Evolutionary conservation across 768 basidiomycete genomes (phyloP).

Genomic region (Leccinum uliginosum): DNA sequence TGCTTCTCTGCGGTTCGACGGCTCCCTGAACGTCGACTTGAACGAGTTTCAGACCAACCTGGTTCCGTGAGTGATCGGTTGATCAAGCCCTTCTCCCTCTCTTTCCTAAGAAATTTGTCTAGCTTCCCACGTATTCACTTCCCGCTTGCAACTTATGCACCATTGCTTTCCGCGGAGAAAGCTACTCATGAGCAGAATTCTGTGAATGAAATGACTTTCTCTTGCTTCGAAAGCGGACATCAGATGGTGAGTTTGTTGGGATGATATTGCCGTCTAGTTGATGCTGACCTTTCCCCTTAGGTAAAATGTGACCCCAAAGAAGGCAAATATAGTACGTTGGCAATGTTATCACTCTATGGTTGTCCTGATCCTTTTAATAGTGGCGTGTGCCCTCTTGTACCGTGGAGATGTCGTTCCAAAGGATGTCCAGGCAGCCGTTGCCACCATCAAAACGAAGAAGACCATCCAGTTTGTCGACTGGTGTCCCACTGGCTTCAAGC

Average conservation of each 20-base stretch:
- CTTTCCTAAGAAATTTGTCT: constrained; percentile 3
- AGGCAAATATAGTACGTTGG: constrained; percentile 92
- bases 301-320: constrained; percentile 92
- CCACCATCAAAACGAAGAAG: constrained; percentile 93
- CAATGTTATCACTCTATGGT: neutral
- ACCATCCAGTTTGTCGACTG: constrained; percentile 99
- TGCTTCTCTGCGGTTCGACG: constrained; percentile 95
- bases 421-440: constrained; percentile 90
- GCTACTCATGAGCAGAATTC: constrained; percentile 96
- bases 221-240: constrained; percentile 95
- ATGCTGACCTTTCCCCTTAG: constrained; percentile 17
- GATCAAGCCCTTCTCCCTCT: neutral
- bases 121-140: constrained; percentile 99
- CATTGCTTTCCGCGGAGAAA: constrained; percentile 93
- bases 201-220: constrained; percentile 96
- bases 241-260: constrained; percentile 69
- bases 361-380: constrained; percentile 34
- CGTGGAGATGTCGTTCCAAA: constrained; percentile 97
- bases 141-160: constrained; percentile 94
- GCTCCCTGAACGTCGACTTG: constrained; percentile 94
- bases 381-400: constrained; percentile 90
- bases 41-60: constrained; percentile 99
- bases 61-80: constrained; percentile 74
- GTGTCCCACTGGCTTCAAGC: constrained; percentile 98
- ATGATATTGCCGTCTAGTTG: neutral